Evolutionary conservation across 2,329 filamentous ascomycete species (phyloP).

Genomic region (Epichloe glyceriae): DNA sequence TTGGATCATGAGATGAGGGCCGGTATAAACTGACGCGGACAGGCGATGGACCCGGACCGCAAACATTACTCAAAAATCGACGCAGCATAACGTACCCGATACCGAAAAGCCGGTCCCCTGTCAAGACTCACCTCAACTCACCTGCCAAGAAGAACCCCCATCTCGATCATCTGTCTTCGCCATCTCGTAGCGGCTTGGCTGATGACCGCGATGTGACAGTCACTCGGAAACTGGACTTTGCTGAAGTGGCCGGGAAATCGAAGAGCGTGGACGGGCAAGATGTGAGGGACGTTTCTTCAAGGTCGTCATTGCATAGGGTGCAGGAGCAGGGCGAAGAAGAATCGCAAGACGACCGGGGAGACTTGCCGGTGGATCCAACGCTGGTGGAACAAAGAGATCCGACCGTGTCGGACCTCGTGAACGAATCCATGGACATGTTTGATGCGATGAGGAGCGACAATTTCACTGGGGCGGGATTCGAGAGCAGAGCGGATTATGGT

Average conservation of each 20-base stretch:
- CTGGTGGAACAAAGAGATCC: slow-evolving; percentile 16
- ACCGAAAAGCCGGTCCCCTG: slow-evolving; percentile 42
- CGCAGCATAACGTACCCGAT: slow-evolving; percentile 35
- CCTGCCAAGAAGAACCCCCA: slow-evolving; percentile 50
- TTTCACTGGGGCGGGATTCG: background rate
- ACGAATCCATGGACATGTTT: slow-evolving; percentile 32
- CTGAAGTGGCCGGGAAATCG: slow-evolving; percentile 10
- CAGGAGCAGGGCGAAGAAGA: slow-evolving; percentile 13
- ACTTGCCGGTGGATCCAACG: slow-evolving; percentile 3
- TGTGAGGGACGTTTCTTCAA: slow-evolving; percentile 14
- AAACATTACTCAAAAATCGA: slow-evolving; percentile 38
- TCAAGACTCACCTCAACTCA: slow-evolving; percentile 47
- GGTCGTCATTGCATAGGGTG: background rate
- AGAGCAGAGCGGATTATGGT: slow-evolving; percentile 7
- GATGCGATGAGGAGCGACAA: slow-evolving; percentile 16
- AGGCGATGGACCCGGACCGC: slow-evolving; percentile 42
- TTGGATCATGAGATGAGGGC: background rate
- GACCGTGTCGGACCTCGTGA: slow-evolving; percentile 18
- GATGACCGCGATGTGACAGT: slow-evolving; percentile 28
- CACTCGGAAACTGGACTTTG: slow-evolving; percentile 43
- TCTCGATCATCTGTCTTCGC: slow-evolving; percentile 39
- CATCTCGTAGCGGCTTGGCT: slow-evolving; percentile 25
- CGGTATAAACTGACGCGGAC: background rate
- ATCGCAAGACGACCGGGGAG: slow-evolving; percentile 10
- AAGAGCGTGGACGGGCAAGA: slow-evolving; percentile 2